These are phyloP conservation scores for Citrus medica DNA, from an alignment of 345 rosid species.

Conservation along the genomic window DNA sequence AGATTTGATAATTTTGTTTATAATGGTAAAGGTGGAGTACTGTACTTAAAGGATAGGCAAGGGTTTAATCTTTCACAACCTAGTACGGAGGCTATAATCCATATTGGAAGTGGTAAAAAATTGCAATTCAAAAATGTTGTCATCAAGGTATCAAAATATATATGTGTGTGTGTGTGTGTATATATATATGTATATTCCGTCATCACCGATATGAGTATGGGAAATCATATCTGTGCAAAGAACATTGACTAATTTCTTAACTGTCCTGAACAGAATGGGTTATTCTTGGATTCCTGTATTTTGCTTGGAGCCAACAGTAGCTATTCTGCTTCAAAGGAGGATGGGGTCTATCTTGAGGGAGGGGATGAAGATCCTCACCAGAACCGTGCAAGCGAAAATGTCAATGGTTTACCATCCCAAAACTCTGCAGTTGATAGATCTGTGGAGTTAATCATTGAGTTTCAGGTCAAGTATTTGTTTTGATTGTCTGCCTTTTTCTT, in stretches of 20 bases:
- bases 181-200: neutral
- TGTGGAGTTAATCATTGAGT: conserved; percentile 62
- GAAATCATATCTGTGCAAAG: neutral
- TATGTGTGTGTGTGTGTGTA: too few species aligned
- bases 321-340: conserved; percentile 65
- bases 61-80: conserved; percentile 60
- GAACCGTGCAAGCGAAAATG: conserved; percentile 36
- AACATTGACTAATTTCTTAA: neutral
- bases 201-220: neutral
- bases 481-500: neutral
- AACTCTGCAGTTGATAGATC: conserved; percentile 42
- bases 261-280: conserved; percentile 61
- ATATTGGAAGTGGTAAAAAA: conserved; percentile 73
- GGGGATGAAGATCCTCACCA: conserved; percentile 37
- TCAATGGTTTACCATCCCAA: conserved; percentile 34
- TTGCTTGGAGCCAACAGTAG: conserved; percentile 75
- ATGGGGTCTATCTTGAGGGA: conserved; percentile 60
- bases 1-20: conserved; percentile 66
- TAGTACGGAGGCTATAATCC: conserved; percentile 69
- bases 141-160: conserved; percentile 50
- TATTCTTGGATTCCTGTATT: conserved; percentile 85
- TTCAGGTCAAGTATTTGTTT: conserved; percentile 56
- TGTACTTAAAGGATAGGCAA: conserved; percentile 68
- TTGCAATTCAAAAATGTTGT: conserved; percentile 81
- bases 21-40: conserved; percentile 86